Evolutionary conservation across 176 grass and related monocot genomes (phyloP).

Genomic region (Panicum miliaceum): DNA sequence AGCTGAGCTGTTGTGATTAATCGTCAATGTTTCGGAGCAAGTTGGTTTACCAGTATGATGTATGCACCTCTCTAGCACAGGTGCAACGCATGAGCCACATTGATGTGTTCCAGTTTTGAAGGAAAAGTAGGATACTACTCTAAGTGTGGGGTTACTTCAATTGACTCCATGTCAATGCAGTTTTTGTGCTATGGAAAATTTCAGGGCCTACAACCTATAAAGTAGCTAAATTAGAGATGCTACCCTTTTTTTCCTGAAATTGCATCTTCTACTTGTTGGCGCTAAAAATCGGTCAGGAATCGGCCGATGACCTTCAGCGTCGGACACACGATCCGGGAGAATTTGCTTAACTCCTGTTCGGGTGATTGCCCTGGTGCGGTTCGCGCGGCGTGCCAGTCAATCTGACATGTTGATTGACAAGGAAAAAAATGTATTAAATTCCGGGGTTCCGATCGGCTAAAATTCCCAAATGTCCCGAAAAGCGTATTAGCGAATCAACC

Average conservation of each 20-base stretch:
- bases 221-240: constrained; percentile 1
- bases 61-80: not conserved
- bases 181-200: not conserved
- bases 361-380: too few species aligned
- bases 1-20: not conserved
- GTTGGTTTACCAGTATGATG: constrained; percentile 19
- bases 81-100: constrained; percentile 3
- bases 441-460: too few species aligned
- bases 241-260: constrained; percentile 18
- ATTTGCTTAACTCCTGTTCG: too few species aligned
- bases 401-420: too few species aligned
- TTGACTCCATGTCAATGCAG: constrained; percentile 11
- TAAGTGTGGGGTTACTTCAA: not conserved
- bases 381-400: too few species aligned
- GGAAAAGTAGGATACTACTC: not conserved
- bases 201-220: not conserved
- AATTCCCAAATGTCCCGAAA: too few species aligned
- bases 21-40: constrained; percentile 6
- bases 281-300: too few species aligned
- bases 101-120: constrained; percentile 19
- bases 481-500: too few species aligned
- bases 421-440: too few species aligned
- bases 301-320: too few species aligned
- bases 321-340: too few species aligned
- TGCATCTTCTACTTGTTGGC: not conserved